Percentiles rank a stretch among this genome's conserved stretches.
phyloP scores from a whole-genome alignment of 768 basidiomycete genomes.

The Suillus weaverae region DNA sequence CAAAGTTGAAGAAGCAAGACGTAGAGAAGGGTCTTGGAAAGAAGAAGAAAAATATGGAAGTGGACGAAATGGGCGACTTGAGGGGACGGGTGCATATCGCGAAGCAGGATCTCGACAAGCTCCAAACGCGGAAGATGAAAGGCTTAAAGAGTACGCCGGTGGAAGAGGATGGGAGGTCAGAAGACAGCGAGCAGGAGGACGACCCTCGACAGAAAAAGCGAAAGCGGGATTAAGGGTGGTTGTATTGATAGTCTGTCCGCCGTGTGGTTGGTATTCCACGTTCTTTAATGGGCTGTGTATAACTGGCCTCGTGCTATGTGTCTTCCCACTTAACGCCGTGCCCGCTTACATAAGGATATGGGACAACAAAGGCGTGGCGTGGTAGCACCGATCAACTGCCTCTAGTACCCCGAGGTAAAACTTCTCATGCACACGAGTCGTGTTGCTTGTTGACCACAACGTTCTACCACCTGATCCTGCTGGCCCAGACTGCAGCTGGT shows the following conservation, averaged over 20 bases:
- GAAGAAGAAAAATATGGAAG: conserved; percentile 92
- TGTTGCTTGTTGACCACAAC: conserved; percentile 13
- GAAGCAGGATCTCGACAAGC: conserved; percentile 81
- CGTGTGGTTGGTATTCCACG: background rate
- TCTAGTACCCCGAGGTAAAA: conserved; percentile 12
- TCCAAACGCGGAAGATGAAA: conserved; percentile 97
- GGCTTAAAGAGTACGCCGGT: conserved; percentile 59
- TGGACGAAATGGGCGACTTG: conserved; percentile 97
- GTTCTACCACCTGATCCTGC: conserved; percentile 7
- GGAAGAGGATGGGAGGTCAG: conserved; percentile 15
- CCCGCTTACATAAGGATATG: conserved; percentile 22
- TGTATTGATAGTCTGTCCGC: conserved; percentile 11
- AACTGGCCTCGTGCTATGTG: conserved; percentile 8
- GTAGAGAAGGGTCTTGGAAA: conserved; percentile 87
- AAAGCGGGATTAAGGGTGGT: conserved; percentile 13
- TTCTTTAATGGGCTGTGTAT: background rate
- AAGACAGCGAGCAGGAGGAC: conserved; percentile 6
- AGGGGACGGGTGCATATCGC: conserved; percentile 87
- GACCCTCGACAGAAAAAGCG: conserved; percentile 16
- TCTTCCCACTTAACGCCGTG: background rate
- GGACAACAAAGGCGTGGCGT: conserved; percentile 8
- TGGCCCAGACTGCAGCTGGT: background rate
- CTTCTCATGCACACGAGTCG: conserved; percentile 18
- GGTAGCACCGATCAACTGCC: background rate
- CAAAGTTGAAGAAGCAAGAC: conserved; percentile 87